Base-by-base conservation (phyloP, 179 eudicot species). In the Beta corolliflora region DNA sequence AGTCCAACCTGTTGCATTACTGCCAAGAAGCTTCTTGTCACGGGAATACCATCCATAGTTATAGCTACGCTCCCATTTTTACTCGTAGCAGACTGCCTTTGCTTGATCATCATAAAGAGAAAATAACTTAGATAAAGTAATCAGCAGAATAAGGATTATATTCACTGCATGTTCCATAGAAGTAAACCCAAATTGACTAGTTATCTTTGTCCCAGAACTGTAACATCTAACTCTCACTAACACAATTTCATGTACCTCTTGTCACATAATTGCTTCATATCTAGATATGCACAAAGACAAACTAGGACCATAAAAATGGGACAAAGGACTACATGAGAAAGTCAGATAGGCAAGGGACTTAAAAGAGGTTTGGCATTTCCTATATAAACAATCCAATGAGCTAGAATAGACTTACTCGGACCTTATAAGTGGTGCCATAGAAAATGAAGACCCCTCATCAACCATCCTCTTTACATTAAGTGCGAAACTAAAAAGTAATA, bases 61-160 rank as follows among this genome's bases (percentile, higher is more conserved):
- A 94, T 77, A 75, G 83, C 82, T 50, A 87, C 41, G 65, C 84
- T 84, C 74, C 91, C 92, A 85, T 85, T 87, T 75, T 88, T 93
- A 91, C 93, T 91, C 74, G 98, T 87, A 82, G 94, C 97, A 79
- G 95, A 91, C 86, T 92, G 98, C 80, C 99, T 95, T 95, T 88
- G 91, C 97, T 95, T 92, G 90, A 92, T 82, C 91, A 86, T 90
- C 84, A 78, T 16, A 86, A 87, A 80, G n/a, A 74, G 77, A 52
- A 83, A 44, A 81, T 50, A 67, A 78, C 81, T 59, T 67, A 75
- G 77, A 78, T 76, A 71, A 55, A 6, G 31, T 12, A 53, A 61
- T 71, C 48, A 63, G 8, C 23, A 23, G 25, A 25, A 48, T 68
- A 46, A 23, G 44, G 55, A 53, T 46, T 29, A n/a, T 9, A 56